Evolutionary conservation across 768 basidiomycete species (phyloP).

Genomic region (Chiua virens): DNA sequence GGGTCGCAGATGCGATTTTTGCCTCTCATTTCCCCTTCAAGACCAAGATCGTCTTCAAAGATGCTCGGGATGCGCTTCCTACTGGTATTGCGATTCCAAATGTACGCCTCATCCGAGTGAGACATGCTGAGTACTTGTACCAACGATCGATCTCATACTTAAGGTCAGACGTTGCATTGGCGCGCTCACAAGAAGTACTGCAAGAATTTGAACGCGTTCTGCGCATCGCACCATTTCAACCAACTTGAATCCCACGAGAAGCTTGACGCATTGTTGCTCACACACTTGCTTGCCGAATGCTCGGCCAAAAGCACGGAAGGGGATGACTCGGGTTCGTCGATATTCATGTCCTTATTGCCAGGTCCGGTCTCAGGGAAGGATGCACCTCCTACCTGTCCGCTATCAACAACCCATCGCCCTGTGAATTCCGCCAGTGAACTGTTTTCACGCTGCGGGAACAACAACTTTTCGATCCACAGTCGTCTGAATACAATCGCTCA

Average conservation of each 20-base stretch:
- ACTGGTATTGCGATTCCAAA: conserved; percentile 68
- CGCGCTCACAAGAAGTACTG: conserved; percentile 67
- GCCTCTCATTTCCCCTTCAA: conserved; percentile 41
- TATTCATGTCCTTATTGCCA: conserved; percentile 48
- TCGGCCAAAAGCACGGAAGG: conserved; percentile 13
- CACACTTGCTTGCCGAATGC: conserved; percentile 54
- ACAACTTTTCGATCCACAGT: conserved; percentile 78
- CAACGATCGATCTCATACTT: conserved; percentile 3
- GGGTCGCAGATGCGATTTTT: conserved; percentile 65
- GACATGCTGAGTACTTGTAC: background rate
- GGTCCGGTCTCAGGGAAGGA: conserved; percentile 30
- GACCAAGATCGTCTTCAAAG: conserved; percentile 40
- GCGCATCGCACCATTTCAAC: conserved; percentile 46
- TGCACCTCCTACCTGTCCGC: conserved; percentile 35
- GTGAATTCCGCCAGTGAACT: conserved; percentile 29
- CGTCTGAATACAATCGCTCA: conserved; percentile 70
- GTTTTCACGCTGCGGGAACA: conserved; percentile 70
- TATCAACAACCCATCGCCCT: conserved; percentile 26
- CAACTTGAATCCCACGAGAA: conserved; percentile 52
- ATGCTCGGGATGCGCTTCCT: conserved; percentile 67
- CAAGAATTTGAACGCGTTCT: conserved; percentile 51
- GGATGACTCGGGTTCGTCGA: conserved; percentile 28
- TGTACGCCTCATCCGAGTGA: conserved; percentile 46
- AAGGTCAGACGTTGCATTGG: conserved; percentile 76
- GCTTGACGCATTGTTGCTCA: conserved; percentile 62